A percentile compares a stretch with the other conserved stretches of the same genome.
These are phyloP conservation scores for Nakazawaea holstii DNA, from an alignment of 805 yeast species.

Conservation along the genomic window DNA sequence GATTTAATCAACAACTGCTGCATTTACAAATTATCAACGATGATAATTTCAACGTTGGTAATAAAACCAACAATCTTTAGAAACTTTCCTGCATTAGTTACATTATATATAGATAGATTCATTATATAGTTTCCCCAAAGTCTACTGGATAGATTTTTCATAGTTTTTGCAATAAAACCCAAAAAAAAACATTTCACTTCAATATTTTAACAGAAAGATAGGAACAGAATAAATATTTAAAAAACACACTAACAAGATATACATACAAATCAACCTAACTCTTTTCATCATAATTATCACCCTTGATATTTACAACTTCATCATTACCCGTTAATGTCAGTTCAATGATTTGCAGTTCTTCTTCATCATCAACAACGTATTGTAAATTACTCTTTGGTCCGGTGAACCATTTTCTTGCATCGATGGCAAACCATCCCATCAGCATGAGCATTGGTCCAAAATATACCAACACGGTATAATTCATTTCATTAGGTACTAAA, in stretches of 20 bases:
- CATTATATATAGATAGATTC: too few species aligned
- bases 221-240: too few species aligned
- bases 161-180: too few species aligned
- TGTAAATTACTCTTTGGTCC: constrained; percentile 57
- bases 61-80: too few species aligned
- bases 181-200: too few species aligned
- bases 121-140: too few species aligned
- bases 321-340: not conserved
- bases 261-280: too few species aligned
- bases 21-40: constrained; percentile 1
- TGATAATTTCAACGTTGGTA: not conserved
- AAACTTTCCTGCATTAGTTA: too few species aligned
- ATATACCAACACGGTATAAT: constrained; percentile 60
- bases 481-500: constrained; percentile 38
- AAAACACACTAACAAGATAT: too few species aligned
- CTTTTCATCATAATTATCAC: too few species aligned
- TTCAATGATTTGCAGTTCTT: constrained; percentile 12
- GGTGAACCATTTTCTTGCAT: constrained; percentile 53
- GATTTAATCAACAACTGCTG: constrained; percentile 1
- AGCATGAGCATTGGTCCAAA: constrained; percentile 54
- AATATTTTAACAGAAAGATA: too few species aligned
- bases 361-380: constrained; percentile 22
- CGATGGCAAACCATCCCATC: constrained; percentile 42
- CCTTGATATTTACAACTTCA: not conserved
- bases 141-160: too few species aligned